phyloP scores from a whole-genome alignment of 139 green algal genomes.

The Chlorokybus atmophyticus region DNA sequence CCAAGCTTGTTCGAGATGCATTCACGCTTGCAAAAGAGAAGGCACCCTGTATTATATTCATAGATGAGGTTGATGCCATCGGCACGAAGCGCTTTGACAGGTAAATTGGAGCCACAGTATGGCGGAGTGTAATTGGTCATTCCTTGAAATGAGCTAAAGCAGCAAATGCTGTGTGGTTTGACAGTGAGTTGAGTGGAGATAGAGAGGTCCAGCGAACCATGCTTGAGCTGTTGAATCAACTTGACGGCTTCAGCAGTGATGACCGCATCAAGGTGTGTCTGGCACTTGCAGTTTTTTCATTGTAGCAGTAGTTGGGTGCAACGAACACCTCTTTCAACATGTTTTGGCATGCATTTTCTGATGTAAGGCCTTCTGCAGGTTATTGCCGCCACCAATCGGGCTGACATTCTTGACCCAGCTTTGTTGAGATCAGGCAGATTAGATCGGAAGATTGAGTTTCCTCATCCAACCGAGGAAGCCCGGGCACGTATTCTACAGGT shows the following conservation, averaged over 20 bases:
- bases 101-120: not conserved
- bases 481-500: constrained; percentile 92
- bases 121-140: not conserved
- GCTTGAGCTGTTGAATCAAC: constrained; percentile 95
- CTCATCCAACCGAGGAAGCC: constrained; percentile 90
- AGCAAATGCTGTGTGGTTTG: not conserved
- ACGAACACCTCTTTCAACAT: not conserved
- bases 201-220: constrained; percentile 95
- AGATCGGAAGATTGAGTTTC: constrained; percentile 99
- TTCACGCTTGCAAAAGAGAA: constrained; percentile 99
- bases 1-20: constrained; percentile 95
- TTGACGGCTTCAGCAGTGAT: constrained; percentile 80
- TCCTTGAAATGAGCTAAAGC: not conserved
- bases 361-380: constrained; percentile 32
- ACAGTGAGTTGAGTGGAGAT: constrained; percentile 74
- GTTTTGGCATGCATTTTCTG: not conserved
- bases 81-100: constrained; percentile 89
- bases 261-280: constrained; percentile 71
- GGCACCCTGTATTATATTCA: constrained; percentile 97
- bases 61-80: constrained; percentile 90
- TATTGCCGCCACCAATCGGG: constrained; percentile 94
- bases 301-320: not conserved
- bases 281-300: constrained; percentile 1
- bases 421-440: constrained; percentile 88
- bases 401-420: constrained; percentile 95